Evolutionary conservation across 805 yeast genomes (phyloP).

Genomic region (Kodamaea leandrae): DNA sequence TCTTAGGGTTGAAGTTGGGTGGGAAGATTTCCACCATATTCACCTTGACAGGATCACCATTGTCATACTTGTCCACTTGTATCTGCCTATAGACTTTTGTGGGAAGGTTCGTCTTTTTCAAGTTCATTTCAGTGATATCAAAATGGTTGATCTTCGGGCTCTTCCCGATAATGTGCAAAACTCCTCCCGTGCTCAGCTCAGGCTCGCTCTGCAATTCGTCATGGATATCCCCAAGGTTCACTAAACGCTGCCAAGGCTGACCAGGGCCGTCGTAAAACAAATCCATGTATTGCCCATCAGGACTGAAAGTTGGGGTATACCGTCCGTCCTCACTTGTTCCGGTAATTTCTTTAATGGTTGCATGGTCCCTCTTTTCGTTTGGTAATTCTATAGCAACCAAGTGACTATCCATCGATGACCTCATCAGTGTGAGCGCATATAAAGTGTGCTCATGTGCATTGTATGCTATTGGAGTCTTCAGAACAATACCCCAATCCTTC

Average conservation of each 20-base stretch:
- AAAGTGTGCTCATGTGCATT: constrained; percentile 17
- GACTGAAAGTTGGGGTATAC: constrained; percentile 18
- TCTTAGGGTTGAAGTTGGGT: constrained; percentile 44
- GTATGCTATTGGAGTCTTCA: constrained; percentile 16
- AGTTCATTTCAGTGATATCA: constrained; percentile 14
- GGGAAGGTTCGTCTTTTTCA: constrained; percentile 48
- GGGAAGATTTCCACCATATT: constrained; percentile 67
- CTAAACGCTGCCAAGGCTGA: constrained; percentile 25
- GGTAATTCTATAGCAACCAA: constrained; percentile 12
- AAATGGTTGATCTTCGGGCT: constrained; percentile 19
- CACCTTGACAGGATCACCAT: constrained; percentile 28
- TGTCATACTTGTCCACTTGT: constrained; percentile 29
- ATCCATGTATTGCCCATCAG: constrained; percentile 22
- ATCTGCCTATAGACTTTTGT: constrained; percentile 39
- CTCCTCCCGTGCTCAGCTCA: constrained; percentile 9
- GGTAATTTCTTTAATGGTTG: background rate
- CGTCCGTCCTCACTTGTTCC: constrained; percentile 12
- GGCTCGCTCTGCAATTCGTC: constrained; percentile 2
- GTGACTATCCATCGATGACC: constrained; percentile 17
- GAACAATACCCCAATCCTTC: constrained; percentile 15
- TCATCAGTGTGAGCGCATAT: constrained; percentile 16
- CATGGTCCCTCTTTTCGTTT: background rate
- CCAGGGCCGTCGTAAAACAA: constrained; percentile 21
- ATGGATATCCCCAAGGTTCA: constrained; percentile 19
- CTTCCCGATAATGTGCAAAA: constrained; percentile 4